Evolutionary conservation across 257 asterid genomes (phyloP), one percentile per base, ranked within the genome.

Genomic region (Echium plantagineum): DNA sequence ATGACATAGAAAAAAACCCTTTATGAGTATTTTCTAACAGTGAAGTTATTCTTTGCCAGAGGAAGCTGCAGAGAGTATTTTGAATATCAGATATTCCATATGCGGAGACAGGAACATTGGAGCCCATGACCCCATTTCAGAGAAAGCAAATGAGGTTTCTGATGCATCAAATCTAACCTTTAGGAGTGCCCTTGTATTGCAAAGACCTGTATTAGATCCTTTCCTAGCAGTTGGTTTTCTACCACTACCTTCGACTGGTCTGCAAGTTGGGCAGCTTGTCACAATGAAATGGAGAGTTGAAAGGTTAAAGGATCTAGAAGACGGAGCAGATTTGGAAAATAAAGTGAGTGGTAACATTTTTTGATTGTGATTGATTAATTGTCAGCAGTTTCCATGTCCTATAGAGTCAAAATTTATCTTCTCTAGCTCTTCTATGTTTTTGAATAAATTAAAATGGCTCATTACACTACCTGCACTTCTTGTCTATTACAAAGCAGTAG

Each of bases 271-370:
- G 62, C 94, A 84, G 75, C 93, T 93, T 58, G 90, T 93, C 60
- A 84, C 94, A 69, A 86, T 93, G 90, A 78, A 83, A 61, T 93
- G 99, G 99, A 85, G 96, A 72, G 82, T 93, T 60, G 99, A 93
- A 78, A 78, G 97, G 78, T 59, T 93, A 71, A 93, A 84, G 75
- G 81, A 77, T 74, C 66, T 63, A 16, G 86, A 67, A 55, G 75
- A 72, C 67, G 67, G 68, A 47, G 61, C 58, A 59, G 74, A 69
- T 69, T 64, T 83, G 48, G 79, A 82, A 66, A 71, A 67, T 74
- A 72, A 67, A 56, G 96, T 80, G 77, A 80, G 91, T 75, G 67
- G 31, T 61, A 51, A 32, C 58, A 42, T 66, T 59, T 61, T 55
- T 60, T 15, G 58, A 66, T 69, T n/a, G n/a, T n/a, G 28, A 57